Conservation (phyloP, 2,329 filamentous ascomycete species). For the Pyrenophora graminea region DNA sequence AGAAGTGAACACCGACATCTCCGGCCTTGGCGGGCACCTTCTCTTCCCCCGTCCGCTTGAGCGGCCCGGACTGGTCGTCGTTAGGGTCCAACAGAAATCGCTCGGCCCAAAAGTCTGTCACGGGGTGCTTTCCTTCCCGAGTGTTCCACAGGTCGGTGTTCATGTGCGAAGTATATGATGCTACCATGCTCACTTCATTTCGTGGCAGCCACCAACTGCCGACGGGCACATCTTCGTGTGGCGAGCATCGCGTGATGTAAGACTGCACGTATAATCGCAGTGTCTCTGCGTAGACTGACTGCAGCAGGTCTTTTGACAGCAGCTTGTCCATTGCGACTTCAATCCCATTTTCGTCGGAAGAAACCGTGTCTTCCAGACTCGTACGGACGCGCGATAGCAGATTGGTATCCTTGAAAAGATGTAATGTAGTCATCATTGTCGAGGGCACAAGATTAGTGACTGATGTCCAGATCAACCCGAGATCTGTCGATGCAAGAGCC, state of each 20-base stretch:
- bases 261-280: slow-evolving; percentile 33
- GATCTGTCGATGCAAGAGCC: neutral
- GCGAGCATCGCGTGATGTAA: slow-evolving; percentile 13
- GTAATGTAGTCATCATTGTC: neutral
- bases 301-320: slow-evolving; percentile 27
- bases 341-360: neutral
- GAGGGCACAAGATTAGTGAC: slow-evolving; percentile 1
- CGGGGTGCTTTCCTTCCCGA: slow-evolving; percentile 25
- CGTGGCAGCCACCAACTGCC: slow-evolving; percentile 27
- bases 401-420: neutral
- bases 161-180: slow-evolving; percentile 29
- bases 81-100: slow-evolving; percentile 25
- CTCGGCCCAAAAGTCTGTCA: slow-evolving; percentile 44
- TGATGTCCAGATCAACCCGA: slow-evolving; percentile 1
- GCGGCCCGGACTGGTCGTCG: neutral
- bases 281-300: slow-evolving; percentile 45
- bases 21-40: neutral
- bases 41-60: neutral
- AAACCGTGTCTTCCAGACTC: neutral
- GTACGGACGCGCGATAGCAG: neutral
- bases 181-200: slow-evolving; percentile 28
- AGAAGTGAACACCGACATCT: neutral
- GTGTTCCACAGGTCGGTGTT: slow-evolving; percentile 42
- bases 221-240: slow-evolving; percentile 11
- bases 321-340: neutral